Evolutionary conservation across 306 rosid genomes (phyloP).

Genomic region (Ceratonia siliqua): DNA sequence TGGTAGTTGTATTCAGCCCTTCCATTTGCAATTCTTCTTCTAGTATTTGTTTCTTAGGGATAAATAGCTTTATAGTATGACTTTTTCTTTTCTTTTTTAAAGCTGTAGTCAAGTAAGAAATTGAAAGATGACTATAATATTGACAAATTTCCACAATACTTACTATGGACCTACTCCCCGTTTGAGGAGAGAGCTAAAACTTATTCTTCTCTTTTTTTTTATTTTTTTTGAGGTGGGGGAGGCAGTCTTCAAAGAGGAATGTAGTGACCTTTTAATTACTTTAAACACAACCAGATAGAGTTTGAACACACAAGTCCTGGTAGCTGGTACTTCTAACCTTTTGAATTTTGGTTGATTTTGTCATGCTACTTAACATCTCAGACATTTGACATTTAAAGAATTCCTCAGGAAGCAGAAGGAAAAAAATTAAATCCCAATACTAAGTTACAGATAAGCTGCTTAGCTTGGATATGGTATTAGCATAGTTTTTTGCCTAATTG

Average conservation of each 20-base stretch:
- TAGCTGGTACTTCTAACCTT: neutral
- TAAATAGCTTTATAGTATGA: neutral
- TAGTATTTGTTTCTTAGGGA: neutral
- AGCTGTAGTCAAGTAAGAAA: neutral
- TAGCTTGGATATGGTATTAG: neutral
- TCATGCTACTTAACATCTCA: neutral
- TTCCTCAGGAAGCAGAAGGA: neutral
- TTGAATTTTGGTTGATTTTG: constrained; percentile 13
- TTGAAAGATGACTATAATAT: neutral
- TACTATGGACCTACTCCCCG: neutral
- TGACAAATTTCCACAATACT: constrained; percentile 8
- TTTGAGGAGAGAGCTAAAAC: neutral
- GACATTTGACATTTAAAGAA: neutral
- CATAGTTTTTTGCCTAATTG: neutral
- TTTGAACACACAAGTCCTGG: constrained; percentile 15
- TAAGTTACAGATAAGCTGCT: neutral
- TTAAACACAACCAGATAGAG: constrained; percentile 15
- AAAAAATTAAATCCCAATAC: neutral
- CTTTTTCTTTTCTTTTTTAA: neutral
- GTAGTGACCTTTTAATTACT: constrained; percentile 15
- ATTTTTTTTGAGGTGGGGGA: neutral
- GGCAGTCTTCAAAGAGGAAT: constrained; percentile 11
- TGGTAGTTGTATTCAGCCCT: constrained; percentile 72
- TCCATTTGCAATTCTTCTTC: constrained; percentile 13
- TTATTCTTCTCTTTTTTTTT: no score